Evolutionary conservation across 1,284 basidiomycete species (phyloP), one percentile per base, ranked within the genome.

Genomic region (Anthracocystis panici-leucophaei): DNA sequence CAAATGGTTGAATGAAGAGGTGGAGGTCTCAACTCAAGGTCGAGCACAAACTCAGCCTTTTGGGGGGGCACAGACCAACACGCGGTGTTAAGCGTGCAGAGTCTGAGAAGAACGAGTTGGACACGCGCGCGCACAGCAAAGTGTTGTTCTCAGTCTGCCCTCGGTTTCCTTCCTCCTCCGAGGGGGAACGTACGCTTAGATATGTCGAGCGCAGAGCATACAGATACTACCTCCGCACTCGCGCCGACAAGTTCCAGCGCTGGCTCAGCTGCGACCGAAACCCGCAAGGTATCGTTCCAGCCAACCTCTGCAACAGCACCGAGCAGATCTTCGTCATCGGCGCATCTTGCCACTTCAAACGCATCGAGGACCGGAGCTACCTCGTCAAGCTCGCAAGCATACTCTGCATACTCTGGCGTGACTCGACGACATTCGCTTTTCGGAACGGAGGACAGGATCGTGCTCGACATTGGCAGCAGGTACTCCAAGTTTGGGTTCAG

Each of bases 401-500:
- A 54, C 29, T 60, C 71, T 11, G 66, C 58, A 5, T 75, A 75
- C 49, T 61, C 62, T 20, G 57, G 59, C 10, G 66, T 53, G 7
- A 75, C 72, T 16, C 72, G 72, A 18, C 58, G 72, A 9, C 78
- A 79, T 45, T 79, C 77, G 16, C 65, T 79, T 1, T 79, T 77
- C 25, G 77, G 77, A 52, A 79, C 70, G 20, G 79, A 81, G 12
- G 79, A 81, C 58, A 56, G 76, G 21, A 50, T 84, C 58, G 77
- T 84, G 6, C 66, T 84, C 35, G 82, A 84, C 51, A 62, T 84
- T 38, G 82, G 82, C 56, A 71, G 68, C 21, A 55, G 76, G 20
- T 73, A 79, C 41, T 71, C 72, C 65, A 83, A 82, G 65, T 63
- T 78, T 41, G 82, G 82, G 12, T 76, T 82, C 59, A 73, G 74